A percentile compares a stretch with the other conserved stretches of the same genome.
phyloP scores from a whole-genome alignment of 2,329 filamentous ascomycete genomes.

The Colletotrichum tropicicola region DNA sequence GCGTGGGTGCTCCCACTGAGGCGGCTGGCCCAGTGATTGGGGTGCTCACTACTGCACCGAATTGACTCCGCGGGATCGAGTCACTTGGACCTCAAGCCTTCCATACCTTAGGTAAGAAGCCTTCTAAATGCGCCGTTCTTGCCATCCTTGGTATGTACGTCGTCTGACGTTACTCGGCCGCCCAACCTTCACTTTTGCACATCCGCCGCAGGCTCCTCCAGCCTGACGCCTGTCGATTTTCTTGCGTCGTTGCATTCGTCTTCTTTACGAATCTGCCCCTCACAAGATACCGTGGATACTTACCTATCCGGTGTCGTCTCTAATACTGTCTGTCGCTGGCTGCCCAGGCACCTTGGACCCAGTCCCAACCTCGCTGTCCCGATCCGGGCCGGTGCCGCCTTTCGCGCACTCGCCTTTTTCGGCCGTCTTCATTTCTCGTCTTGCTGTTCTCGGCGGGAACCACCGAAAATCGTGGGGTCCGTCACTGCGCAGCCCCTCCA shows the following conservation, averaged over 20 bases:
- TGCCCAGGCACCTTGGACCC: not conserved
- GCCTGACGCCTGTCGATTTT: not conserved
- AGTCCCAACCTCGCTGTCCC: not conserved
- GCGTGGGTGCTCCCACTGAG: too few relatives aligned
- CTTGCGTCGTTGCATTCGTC: not conserved
- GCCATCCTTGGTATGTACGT: too few relatives aligned
- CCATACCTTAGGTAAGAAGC: too few relatives aligned
- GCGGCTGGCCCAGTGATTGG: too few relatives aligned
- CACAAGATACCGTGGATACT: too few relatives aligned
- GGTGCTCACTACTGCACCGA: too few relatives aligned
- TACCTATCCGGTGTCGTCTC: too few relatives aligned
- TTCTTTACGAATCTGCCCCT: not conserved
- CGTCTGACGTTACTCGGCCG: too few relatives aligned
- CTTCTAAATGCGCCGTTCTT: too few relatives aligned
- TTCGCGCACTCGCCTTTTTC: not conserved
- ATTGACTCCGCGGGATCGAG: too few relatives aligned
- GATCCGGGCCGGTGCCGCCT: constrained; percentile 2
- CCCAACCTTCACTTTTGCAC: not conserved
- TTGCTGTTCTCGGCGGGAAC: constrained; percentile 23
- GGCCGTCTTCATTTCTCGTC: not conserved
- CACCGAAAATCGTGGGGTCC: constrained; percentile 29
- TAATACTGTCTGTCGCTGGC: too few relatives aligned
- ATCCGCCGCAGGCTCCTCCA: not conserved
- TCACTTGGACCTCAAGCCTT: too few relatives aligned
- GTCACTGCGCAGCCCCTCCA: constrained; percentile 24